These are phyloP conservation scores for Botryotinia calthae DNA, from an alignment of 2,329 filamentous ascomycete species.

Conservation along the genomic window DNA sequence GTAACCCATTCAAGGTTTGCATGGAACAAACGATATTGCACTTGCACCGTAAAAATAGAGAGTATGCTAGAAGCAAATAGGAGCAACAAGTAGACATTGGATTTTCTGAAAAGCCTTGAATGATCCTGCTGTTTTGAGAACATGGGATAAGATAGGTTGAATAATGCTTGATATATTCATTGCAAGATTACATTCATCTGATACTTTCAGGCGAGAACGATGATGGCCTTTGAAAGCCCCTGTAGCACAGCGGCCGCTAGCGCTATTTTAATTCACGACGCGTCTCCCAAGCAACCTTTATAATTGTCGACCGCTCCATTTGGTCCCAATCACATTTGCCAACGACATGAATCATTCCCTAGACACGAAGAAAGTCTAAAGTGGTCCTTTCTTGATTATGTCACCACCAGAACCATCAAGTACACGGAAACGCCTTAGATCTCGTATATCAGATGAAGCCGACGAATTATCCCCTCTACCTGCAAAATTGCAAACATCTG, in stretches of 20 bases:
- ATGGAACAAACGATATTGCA: not conserved
- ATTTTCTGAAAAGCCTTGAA: not conserved
- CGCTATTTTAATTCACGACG: conserved; percentile 7
- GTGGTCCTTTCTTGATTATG: not conserved
- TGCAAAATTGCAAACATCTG: conserved; percentile 13
- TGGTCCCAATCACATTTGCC: not conserved
- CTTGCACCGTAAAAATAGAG: not conserved
- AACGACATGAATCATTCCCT: conserved; percentile 3
- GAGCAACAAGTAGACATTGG: not conserved
- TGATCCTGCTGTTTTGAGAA: not conserved
- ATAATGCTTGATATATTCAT: not conserved
- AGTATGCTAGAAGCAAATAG: not conserved
- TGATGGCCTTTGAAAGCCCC: not conserved
- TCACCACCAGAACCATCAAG: conserved; percentile 8
- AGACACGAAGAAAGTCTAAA: not conserved
- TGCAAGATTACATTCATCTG: not conserved
- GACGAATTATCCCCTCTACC: conserved; percentile 21
- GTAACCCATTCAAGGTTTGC: not conserved
- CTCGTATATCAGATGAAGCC: conserved; percentile 12
- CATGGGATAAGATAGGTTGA: not conserved
- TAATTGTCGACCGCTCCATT: not conserved
- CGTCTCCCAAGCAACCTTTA: conserved; percentile 15
- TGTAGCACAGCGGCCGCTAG: conserved; percentile 11
- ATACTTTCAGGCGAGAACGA: not conserved
- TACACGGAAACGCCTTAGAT: conserved; percentile 20